Evolutionary conservation across 2,329 filamentous ascomycete species (phyloP), one percentile per base, ranked within the genome.

Genomic region (Rhinocladiella similis): DNA sequence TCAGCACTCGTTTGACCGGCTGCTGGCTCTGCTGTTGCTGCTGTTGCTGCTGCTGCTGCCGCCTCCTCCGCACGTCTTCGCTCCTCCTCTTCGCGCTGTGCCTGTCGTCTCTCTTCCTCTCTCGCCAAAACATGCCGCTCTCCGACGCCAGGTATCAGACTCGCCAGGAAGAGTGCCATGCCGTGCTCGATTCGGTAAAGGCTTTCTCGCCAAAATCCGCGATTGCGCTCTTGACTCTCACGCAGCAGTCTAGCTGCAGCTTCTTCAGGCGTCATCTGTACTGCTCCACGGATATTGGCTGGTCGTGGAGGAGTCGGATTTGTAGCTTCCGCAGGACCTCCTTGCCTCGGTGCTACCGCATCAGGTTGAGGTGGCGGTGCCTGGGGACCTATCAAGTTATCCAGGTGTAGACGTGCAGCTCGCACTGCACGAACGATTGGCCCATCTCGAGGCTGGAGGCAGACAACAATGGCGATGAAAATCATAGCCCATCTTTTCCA

Each of bases 101-200:
- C 59, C 42, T 62, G 63, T 53, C 59, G 71, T 70, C 54, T 73
- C 73, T 79, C 75, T 51, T 80, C 78, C 63, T 82, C 78, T 56
- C 80, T 75, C 22, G 80, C 83, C 60, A 77, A 73, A 13, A 86
- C 80, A 66, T 84, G 81, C 6, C 81, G 73, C 66, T 87, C 84
- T 0, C 84, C 83, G 22, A 87, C 75, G 0, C 84, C 84, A 1
- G 84, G 84, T 66, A 84, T 80, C 48, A 87, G 66, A 68, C 81
- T 85, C 0, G 83, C 83, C 33, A 87, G 67, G 57, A 87, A 84
- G n/a, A 87, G 72, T n/a, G 82, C 81, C 39, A 83, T 65, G 1
- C 80, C 80, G 36, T 84, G 75, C 67, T 86, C 83, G 0, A 76
- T 68, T 1, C 76, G 54, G 22, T 61, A 60, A 14, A 65, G 53